These are phyloP conservation scores for Suhomyces anneliseae DNA, from an alignment of 1,139 yeast species.

Conservation along the genomic window DNA sequence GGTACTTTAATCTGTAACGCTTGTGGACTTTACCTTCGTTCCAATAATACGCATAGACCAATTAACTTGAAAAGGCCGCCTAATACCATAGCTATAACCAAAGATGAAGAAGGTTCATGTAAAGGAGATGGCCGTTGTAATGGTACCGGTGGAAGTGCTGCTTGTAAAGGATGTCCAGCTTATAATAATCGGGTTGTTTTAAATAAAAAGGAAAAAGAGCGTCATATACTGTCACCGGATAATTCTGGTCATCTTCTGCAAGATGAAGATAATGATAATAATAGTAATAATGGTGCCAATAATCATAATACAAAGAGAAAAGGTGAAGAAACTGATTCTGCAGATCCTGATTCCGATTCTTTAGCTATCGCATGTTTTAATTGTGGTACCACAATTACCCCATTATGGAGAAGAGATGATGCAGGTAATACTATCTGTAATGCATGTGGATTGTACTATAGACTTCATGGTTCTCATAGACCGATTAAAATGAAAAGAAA, in stretches of 20 bases:
- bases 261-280: conserved; percentile 1
- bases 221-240: conserved; percentile 1
- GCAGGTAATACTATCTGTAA: conserved; percentile 82
- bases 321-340: conserved; percentile 9
- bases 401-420: conserved; percentile 84
- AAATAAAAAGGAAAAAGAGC: conserved; percentile 10
- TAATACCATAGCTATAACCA: conserved; percentile 48
- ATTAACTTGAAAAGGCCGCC: conserved; percentile 71
- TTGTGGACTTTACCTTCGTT: conserved; percentile 62
- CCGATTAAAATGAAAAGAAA: conserved; percentile 74
- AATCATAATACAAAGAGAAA: neutral
- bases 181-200: conserved; percentile 65
- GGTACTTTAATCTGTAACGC: conserved; percentile 70
- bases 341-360: conserved; percentile 31
- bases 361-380: conserved; percentile 76
- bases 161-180: conserved; percentile 84
- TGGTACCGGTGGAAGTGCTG: conserved; percentile 82
- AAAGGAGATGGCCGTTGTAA: conserved; percentile 84
- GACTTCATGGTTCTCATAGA: conserved; percentile 75
- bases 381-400: conserved; percentile 83
- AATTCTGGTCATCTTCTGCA: conserved; percentile 4
- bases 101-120: conserved; percentile 59
- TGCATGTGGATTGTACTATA: conserved; percentile 81
- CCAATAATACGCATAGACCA: conserved; percentile 53
- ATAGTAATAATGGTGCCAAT: no score